These are phyloP conservation scores for Neoboletus magnificus DNA, from an alignment of 768 basidiomycete genomes.

Conservation along the genomic window DNA sequence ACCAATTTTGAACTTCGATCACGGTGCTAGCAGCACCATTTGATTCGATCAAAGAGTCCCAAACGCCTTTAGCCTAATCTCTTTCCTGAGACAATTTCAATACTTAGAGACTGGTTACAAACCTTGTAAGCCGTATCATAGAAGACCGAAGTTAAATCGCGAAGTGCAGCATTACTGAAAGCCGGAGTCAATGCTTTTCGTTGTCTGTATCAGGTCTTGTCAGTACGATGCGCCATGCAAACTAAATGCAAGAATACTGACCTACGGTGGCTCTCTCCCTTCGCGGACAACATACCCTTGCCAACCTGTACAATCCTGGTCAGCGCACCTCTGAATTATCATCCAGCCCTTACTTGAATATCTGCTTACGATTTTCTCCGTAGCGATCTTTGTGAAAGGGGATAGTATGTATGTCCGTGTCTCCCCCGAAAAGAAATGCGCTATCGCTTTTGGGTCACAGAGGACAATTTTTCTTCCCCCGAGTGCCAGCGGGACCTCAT, in stretches of 20 bases:
- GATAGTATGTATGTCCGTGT: conserved; percentile 36
- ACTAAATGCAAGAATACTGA: conserved; percentile 4
- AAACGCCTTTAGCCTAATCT: conserved; percentile 29
- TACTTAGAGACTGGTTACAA: conserved; percentile 3
- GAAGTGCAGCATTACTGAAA: conserved; percentile 41
- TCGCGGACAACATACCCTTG: conserved; percentile 37
- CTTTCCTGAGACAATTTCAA: neutral
- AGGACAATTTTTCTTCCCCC: conserved; percentile 37
- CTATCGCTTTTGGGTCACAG: conserved; percentile 49
- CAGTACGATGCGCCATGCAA: conserved; percentile 19
- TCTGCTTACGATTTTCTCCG: conserved; percentile 25
- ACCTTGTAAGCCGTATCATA: conserved; percentile 45
- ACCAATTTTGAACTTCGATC: conserved; percentile 52
- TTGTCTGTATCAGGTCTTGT: conserved; percentile 24
- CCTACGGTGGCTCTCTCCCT: conserved; percentile 45
- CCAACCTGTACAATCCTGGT: conserved; percentile 27
- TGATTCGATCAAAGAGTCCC: conserved; percentile 31
- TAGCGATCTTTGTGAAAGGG: conserved; percentile 16
- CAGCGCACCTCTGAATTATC: neutral
- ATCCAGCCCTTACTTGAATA: neutral
- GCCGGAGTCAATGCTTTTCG: conserved; percentile 39
- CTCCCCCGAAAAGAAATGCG: conserved; percentile 49
- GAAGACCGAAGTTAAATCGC: conserved; percentile 35
- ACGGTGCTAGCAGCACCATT: conserved; percentile 24
- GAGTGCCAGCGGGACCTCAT: conserved; percentile 36